Base-by-base conservation (phyloP, 2,329 filamentous ascomycete species). In the Aspergillus udagawae region DNA sequence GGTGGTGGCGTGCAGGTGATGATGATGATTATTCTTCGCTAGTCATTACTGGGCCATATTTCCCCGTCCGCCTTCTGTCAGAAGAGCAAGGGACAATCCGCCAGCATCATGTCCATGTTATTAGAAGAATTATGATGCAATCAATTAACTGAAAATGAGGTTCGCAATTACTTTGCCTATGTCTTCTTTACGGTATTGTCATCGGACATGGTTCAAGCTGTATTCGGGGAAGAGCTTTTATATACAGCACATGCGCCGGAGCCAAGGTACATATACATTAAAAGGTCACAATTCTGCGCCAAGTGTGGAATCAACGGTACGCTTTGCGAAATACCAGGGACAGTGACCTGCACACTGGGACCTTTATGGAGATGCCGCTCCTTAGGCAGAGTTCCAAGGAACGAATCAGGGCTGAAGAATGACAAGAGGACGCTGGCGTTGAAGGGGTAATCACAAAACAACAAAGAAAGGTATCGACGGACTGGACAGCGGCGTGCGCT, bases 251-350 rank as follows among this genome's bases (percentile, higher is more conserved):
- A 56, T 60, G 66, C 63, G 63, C 58, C 63, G 64, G 55, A 54
- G 54, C 52, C 56, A 63, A 58, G 48, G 61, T 66, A 66, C 67
- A 67, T 69, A 65, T 71, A 69, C 66, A 71, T 69, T 63, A 63
- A 58, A 63, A 59, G 51, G 60, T 51, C 51, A 57, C 61, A 60
- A 65, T 65, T 57, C 14, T 38, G 60, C 60, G 58, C 54, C 29
- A 52, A 55, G 57, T 57, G 52, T 57, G 58, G 57, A 51, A 59
- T 59, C 52, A 49, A 62, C 63, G 55, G 53, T 53, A 62, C 48
- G 60, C 59, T 58, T 61, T 65, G 52, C 55, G 58, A 56, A 25
- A 53, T 57, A 60, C 56, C 62, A 59, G 57, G 60, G 61, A 58
- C 60, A 63, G 57, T 60, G 58, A 60, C 59, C 53, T 59, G 58